These are phyloP conservation scores for Eimeria praecox DNA, from an alignment of 169 alveolate genomes.

Conservation along the genomic window DNA sequence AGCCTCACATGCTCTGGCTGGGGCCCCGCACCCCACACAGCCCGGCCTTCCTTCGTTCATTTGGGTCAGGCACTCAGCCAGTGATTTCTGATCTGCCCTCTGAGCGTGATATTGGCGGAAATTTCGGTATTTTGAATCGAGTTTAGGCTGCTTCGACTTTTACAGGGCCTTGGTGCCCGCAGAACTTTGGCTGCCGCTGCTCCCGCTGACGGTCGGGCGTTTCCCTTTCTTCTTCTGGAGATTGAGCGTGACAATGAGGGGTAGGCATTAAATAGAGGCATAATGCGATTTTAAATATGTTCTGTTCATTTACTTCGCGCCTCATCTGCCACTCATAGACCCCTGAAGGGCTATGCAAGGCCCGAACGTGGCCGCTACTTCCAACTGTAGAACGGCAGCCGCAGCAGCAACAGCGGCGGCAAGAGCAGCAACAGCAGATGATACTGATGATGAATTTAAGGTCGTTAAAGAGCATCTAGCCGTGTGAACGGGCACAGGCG, in stretches of 20 bases:
- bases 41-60: background rate
- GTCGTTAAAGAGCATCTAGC: no score
- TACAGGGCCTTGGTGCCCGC: background rate
- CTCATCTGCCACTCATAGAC: background rate
- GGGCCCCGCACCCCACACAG: slow-evolving; percentile 15
- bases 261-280: background rate
- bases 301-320: background rate
- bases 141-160: background rate
- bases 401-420: no score
- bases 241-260: background rate
- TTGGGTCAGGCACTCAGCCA: background rate
- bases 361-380: no score
- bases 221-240: background rate
- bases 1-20: background rate
- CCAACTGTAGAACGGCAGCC: no score
- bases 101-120: background rate
- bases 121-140: background rate
- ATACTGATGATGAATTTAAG: no score
- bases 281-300: no score
- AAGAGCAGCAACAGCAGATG: no score
- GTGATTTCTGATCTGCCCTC: background rate
- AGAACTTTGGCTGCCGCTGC: background rate
- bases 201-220: background rate
- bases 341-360: background rate
- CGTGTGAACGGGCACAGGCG: background rate